phyloP scores from a whole-genome alignment of 495 filamentous ascomycete genomes.

The Neurospora pannonica region DNA sequence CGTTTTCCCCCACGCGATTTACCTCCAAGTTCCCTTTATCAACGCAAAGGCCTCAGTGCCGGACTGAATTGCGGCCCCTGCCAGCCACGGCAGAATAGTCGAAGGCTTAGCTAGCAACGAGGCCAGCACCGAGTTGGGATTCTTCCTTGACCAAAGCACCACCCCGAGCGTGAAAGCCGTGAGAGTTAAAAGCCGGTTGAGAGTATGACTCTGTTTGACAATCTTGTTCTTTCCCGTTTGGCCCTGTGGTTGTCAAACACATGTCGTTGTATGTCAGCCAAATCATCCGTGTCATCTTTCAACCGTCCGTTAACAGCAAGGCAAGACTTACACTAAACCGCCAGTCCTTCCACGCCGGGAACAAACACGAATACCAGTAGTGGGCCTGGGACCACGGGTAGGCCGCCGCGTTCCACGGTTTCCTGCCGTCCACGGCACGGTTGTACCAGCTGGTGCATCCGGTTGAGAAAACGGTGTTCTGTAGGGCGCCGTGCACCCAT shows the following conservation, averaged over 20 bases:
- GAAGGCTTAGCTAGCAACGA: not conserved
- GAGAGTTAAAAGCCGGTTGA: not conserved
- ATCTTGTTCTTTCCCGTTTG: not conserved
- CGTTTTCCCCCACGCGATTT: not conserved
- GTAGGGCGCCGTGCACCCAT: slow-evolving; percentile 16
- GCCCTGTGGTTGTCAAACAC: not conserved
- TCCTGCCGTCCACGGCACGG: not conserved
- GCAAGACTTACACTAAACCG: not conserved
- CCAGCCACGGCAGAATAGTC: not conserved
- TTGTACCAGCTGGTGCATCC: slow-evolving; percentile 37
- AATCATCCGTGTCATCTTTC: not conserved
- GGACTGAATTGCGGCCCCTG: not conserved
- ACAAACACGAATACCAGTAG: slow-evolving; percentile 7
- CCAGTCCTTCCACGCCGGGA: slow-evolving; percentile 4
- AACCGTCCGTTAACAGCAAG: not conserved
- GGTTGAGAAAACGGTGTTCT: slow-evolving; percentile 20
- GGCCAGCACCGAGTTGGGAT: not conserved
- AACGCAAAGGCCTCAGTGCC: not conserved
- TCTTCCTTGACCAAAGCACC: not conserved
- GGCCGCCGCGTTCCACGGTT: slow-evolving; percentile 9
- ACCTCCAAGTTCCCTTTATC: not conserved
- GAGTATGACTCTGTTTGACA: not conserved
- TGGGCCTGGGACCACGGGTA: slow-evolving; percentile 11
- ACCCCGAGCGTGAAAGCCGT: not conserved
- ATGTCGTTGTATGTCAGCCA: not conserved